Base-by-base conservation (phyloP, 495 filamentous ascomycete genomes). In the Penicillium samsonianum region DNA sequence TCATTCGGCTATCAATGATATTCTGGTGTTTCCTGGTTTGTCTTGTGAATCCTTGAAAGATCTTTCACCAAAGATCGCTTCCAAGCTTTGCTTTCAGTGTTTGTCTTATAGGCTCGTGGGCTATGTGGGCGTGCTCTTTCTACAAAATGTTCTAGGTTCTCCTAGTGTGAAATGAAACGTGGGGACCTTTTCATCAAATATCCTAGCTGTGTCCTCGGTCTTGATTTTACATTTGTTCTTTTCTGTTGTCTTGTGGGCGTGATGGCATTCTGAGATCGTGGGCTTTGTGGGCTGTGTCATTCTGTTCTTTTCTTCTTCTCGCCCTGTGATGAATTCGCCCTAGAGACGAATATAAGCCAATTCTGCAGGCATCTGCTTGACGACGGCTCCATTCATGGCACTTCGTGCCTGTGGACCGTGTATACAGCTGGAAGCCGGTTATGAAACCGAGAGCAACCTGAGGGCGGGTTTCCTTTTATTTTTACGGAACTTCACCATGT, bases 301-400 rank as follows among this genome's bases (percentile, higher is more conserved):
- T 43, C n/a, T 9, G 16, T 25, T 44, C 40, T 38, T n/a, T 54
- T 25, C 38, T 52, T 19, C 30, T n/a, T 31, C 30, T 44, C 31
- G 55, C 58, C 61, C 61, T 20, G 33, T 64, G 64, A 64, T 64
- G 65, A 65, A 49, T 43, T 60, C 37, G 51, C 52, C 14, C 1
- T 23, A 7, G 11, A 38, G 46, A 55, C 40, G 41, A 52, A 59
- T 22, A 55, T 44, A 65, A 67, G 65, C 65, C 65, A 67, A 67
- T 67, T 57, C 59, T 65, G 65, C 38, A 58, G 57, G 53, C 63
- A 67, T 60, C 65, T 41, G 62, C 50, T 48, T 40, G 50, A 42
- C 17, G 28, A 50, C 41, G 50, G 16, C 37, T 43, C 25, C n/a
- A 31, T 20, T 10, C 23, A 12, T 31, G 22, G 5, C 20, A 25